Base-by-base conservation (phyloP, 345 rosid species). In the Sapria himalayana region DNA sequence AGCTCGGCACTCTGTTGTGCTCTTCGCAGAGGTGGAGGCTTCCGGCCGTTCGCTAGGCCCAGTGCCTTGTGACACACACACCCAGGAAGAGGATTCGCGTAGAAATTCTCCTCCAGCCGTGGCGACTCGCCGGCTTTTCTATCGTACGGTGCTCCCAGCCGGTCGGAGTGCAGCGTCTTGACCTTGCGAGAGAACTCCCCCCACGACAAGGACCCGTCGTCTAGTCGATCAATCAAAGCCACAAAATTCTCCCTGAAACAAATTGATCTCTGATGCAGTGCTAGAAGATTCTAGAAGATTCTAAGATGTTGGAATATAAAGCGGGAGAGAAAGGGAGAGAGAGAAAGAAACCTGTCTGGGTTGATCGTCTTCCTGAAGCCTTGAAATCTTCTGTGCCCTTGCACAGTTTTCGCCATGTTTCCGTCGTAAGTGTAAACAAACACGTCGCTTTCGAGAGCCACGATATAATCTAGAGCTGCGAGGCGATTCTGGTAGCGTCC, bases 321-420 rank as follows among this genome's bases (percentile, higher is more conserved):
- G 24, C 15, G 0, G n/a, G n/a, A n/a, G 4, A 14, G 17, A 37
- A 45, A 2, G 17, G 18, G 37, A 3, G 33, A 10, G 15, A 17
- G 15, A 22, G 7, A 21, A 25, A 12, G 37, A 24, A 47, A 85
- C 96, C 78, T 70, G 74, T 80, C 74, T 21, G 96, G 96, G 53
- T 71, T 77, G 40, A 85, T 74, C 19, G 93, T 74, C 61, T 72
- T 85, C 33, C 76, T 58, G 44, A 77, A 85, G 33, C 96, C 92
- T 65, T 74, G 82, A 45, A 80, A 85, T 43, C 67, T 58, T 57
- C 96, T 45, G 29, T 85, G 96, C 20, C 96, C 96, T 60, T 85
- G 93, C 38, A 85, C 97, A 11, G 97, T 94, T 61, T 76, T 86
- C 9, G 97, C 97, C 97, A 86, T 86, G 41, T 86, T 86, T 17